Percentiles rank a stretch among this genome's conserved stretches.
These are phyloP conservation scores for Claviceps cyperi DNA, from an alignment of 2,329 filamentous ascomycete species.

Conservation along the genomic window DNA sequence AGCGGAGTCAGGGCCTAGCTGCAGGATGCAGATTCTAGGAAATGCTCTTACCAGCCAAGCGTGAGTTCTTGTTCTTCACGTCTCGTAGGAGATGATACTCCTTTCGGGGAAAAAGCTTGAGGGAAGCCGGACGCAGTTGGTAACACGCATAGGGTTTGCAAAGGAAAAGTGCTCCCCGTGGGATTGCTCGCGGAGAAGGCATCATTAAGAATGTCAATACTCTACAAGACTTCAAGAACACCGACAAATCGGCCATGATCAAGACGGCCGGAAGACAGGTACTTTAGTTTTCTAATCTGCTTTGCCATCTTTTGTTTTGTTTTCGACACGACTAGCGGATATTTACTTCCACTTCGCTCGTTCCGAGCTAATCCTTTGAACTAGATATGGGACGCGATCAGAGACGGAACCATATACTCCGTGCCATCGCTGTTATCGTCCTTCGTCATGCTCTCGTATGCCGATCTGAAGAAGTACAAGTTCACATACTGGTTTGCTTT, in stretches of 20 bases:
- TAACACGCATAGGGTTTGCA: neutral
- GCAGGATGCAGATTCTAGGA: constrained; percentile 79
- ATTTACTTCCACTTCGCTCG: neutral
- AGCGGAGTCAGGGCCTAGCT: constrained; percentile 60
- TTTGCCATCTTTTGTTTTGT: neutral
- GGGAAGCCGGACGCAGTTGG: too few relatives aligned
- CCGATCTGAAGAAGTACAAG: constrained; percentile 92
- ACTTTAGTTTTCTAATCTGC: constrained; percentile 9
- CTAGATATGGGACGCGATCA: constrained; percentile 93
- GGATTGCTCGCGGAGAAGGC: constrained; percentile 72
- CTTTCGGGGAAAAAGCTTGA: too few relatives aligned
- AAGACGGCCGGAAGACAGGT: constrained; percentile 68
- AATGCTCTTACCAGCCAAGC: constrained; percentile 72
- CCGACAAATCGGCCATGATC: constrained; percentile 66
- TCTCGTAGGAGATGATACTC: neutral
- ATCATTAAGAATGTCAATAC: constrained; percentile 96
- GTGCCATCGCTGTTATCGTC: constrained; percentile 82
- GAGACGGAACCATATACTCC: constrained; percentile 91
- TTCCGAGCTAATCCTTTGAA: neutral
- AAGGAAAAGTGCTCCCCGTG: constrained; percentile 51
- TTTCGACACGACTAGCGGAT: neutral
- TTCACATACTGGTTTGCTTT: constrained; percentile 99
- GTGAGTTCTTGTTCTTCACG: constrained; percentile 35
- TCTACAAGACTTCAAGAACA: constrained; percentile 77
- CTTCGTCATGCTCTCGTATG: constrained; percentile 81